phyloP scores from a whole-genome alignment of 169 alveolate species.

The Eimeria acervulina region DNA sequence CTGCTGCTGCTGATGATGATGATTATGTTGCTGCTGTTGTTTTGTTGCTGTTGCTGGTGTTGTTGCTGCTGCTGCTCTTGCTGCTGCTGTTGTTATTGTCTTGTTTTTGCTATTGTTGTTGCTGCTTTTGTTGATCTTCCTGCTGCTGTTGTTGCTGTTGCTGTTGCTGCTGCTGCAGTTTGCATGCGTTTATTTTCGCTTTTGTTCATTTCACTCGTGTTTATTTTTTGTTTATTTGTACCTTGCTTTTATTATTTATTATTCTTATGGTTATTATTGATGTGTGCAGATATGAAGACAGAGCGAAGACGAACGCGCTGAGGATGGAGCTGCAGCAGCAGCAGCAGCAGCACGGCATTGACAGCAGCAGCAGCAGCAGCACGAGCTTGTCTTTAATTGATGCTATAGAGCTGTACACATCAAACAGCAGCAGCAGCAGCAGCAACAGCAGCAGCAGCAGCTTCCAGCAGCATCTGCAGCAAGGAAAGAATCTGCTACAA shows the following conservation, averaged over 20 bases:
- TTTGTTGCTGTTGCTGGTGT: neutral
- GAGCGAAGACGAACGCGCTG: neutral
- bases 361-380: slow-evolving; percentile 91
- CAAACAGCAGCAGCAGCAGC: too few relatives aligned
- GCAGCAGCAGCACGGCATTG: slow-evolving; percentile 92
- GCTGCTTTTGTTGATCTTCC: too few relatives aligned
- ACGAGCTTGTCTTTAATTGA: too few relatives aligned
- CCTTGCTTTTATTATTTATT: neutral
- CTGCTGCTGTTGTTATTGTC: neutral
- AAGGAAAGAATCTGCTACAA: slow-evolving; percentile 90
- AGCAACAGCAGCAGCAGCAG: too few relatives aligned
- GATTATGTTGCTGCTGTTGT: too few relatives aligned
- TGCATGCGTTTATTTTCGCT: neutral
- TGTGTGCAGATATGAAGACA: slow-evolving; percentile 77
- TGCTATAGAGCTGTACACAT: too few relatives aligned
- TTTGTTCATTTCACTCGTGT: neutral
- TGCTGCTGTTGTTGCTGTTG: neutral
- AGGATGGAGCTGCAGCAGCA: slow-evolving; percentile 86
- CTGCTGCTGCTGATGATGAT: neutral
- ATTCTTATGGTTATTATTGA: too few relatives aligned
- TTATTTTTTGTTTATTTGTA: too few relatives aligned
- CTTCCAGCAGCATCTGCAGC: too few relatives aligned
- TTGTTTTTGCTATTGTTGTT: neutral
- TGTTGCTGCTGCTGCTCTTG: neutral
- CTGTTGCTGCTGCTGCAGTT: neutral